Evolutionary conservation across 148 eudicot species (phyloP).

Genomic region (Polygonum maritimum): DNA sequence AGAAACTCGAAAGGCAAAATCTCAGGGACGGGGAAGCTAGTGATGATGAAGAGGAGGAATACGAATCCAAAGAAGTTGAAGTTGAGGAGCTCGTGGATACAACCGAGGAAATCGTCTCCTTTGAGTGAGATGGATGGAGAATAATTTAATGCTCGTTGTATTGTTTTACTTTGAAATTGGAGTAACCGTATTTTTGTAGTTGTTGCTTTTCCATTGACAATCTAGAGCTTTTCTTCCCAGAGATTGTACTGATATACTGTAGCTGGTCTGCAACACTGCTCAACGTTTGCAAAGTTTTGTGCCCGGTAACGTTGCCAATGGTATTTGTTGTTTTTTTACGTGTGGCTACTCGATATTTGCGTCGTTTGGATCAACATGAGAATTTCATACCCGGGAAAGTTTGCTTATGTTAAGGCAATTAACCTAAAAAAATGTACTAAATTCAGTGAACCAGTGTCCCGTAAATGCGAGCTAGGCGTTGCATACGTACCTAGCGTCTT

Average conservation of each 20-base stretch:
- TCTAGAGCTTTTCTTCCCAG: background rate
- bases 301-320: background rate
- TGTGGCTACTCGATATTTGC: too few species aligned
- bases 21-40: conserved; percentile 81
- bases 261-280: background rate
- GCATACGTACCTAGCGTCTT: too few species aligned
- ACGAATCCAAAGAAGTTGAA: conserved; percentile 81
- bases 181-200: background rate
- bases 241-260: background rate
- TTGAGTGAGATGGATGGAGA: conserved; percentile 22
- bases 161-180: background rate
- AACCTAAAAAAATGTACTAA: too few species aligned
- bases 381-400: too few species aligned
- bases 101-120: conserved; percentile 39
- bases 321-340: too few species aligned
- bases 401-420: too few species aligned
- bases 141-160: background rate
- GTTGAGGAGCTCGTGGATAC: conserved; percentile 67
- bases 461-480: too few species aligned
- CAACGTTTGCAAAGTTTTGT: background rate
- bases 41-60: conserved; percentile 92
- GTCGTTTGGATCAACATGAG: too few species aligned
- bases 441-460: too few species aligned
- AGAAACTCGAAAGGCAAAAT: conserved; percentile 48
- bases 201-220: background rate